Evolutionary conservation across 495 filamentous ascomycete species (phyloP).

Genomic region (Collariella sp.): DNA sequence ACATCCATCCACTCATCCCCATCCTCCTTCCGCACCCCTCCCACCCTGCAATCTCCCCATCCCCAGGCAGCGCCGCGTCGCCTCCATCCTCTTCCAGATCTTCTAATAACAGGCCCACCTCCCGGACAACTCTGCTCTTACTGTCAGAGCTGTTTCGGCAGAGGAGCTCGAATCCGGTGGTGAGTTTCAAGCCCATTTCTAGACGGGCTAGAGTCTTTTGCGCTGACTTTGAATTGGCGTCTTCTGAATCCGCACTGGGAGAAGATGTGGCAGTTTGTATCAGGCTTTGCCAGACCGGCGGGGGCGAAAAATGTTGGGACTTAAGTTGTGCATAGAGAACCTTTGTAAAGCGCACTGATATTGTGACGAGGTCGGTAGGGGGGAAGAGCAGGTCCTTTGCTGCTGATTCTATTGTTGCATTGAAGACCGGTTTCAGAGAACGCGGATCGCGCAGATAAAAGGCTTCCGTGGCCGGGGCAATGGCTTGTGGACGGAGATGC

Average conservation of each 20-base stretch:
- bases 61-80: slow-evolving; percentile 54
- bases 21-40: slow-evolving; percentile 51
- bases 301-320: slow-evolving; percentile 72
- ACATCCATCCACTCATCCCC: slow-evolving; percentile 92
- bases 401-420: slow-evolving; percentile 27
- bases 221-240: neutral
- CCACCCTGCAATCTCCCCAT: slow-evolving; percentile 68
- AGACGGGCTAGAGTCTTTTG: slow-evolving; percentile 36
- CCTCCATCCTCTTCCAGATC: slow-evolving; percentile 51
- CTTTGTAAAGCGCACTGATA: slow-evolving; percentile 73
- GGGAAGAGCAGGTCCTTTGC: slow-evolving; percentile 48
- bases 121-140: slow-evolving; percentile 56
- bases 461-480: slow-evolving; percentile 77
- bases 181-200: slow-evolving; percentile 81
- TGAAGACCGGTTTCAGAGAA: slow-evolving; percentile 58
- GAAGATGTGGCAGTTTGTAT: slow-evolving; percentile 21
- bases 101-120: slow-evolving; percentile 65
- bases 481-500: slow-evolving; percentile 58
- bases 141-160: slow-evolving; percentile 54
- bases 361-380: slow-evolving; percentile 67
- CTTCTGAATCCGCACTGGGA: no score
- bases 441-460: slow-evolving; percentile 90
- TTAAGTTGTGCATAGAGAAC: slow-evolving; percentile 86
- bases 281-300: slow-evolving; percentile 50
- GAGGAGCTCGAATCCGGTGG: slow-evolving; percentile 89